These are phyloP conservation scores for Cynanchum wilfordii DNA, from an alignment of 257 asterid species.

Conservation along the genomic window DNA sequence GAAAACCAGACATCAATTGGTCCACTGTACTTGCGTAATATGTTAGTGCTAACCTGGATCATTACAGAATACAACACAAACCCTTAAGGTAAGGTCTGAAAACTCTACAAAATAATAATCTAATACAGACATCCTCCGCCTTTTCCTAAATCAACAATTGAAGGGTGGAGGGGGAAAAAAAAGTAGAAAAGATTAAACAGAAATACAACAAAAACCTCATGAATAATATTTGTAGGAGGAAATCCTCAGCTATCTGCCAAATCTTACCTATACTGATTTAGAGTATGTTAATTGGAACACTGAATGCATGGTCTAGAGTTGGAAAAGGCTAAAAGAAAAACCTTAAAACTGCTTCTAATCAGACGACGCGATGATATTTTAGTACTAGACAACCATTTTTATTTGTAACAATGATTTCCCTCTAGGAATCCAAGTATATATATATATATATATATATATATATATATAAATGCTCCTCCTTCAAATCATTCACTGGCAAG, in stretches of 20 bases:
- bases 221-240: background rate
- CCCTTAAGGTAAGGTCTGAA: constrained; percentile 1
- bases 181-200: background rate
- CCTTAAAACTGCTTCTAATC: background rate
- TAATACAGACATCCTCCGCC: background rate
- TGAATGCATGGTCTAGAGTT: background rate
- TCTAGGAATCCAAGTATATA: background rate
- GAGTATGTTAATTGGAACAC: background rate
- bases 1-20: constrained; percentile 78
- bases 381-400: background rate
- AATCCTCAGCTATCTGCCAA: background rate
- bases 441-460: no score
- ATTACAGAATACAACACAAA: background rate
- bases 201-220: background rate
- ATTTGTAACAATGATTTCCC: background rate
- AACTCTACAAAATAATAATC: background rate
- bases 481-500: background rate
- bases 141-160: background rate
- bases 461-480: no score
- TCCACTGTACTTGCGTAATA: constrained; percentile 77
- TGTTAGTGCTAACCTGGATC: constrained; percentile 60
- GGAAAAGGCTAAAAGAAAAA: background rate
- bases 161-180: no score
- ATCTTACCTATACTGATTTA: background rate
- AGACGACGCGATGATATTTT: background rate